Evolutionary conservation across 495 filamentous ascomycete species (phyloP).

Genomic region (Hyphodiscus hymeniophilus): DNA sequence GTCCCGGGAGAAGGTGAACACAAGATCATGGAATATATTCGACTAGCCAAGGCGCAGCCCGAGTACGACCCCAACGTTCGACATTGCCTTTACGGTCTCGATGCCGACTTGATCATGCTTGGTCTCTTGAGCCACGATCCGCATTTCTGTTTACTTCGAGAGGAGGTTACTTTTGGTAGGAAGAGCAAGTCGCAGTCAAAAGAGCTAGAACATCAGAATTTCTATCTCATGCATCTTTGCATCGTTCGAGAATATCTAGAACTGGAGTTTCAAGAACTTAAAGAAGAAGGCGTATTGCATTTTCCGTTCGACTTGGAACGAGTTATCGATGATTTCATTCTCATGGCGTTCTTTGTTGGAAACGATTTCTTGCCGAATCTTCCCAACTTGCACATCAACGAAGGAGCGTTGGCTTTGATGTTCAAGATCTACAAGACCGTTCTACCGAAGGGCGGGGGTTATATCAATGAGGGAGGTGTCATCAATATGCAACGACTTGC

Average conservation of each 20-base stretch:
- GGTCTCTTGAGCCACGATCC: conserved; percentile 95
- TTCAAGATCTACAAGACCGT: conserved; percentile 93
- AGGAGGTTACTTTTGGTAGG: conserved; percentile 95
- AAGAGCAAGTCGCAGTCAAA: conserved; percentile 79
- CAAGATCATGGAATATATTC: conserved; percentile 99
- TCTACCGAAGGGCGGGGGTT: conserved; percentile 80
- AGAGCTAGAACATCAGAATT: conserved; percentile 97
- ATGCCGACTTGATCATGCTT: conserved; percentile 98
- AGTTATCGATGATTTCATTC: conserved; percentile 97
- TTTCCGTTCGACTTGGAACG: conserved; percentile 92
- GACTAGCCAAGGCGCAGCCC: conserved; percentile 88
- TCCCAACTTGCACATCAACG: conserved; percentile 96
- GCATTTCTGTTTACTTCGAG: conserved; percentile 93
- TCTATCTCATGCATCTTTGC: conserved; percentile 95
- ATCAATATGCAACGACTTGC: conserved; percentile 79
- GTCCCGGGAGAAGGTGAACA: conserved; percentile 99
- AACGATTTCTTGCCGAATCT: conserved; percentile 98
- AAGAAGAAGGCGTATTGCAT: conserved; percentile 61
- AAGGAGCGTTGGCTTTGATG: conserved; percentile 91
- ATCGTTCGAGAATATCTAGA: conserved; percentile 96
- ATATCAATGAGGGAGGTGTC: conserved; percentile 90
- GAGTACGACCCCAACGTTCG: conserved; percentile 92
- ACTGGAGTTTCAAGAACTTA: conserved; percentile 90
- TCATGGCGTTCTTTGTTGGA: conserved; percentile 99
- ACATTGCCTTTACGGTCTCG: conserved; percentile 94